Percentiles rank a stretch among this genome's conserved stretches.
Conservation (phyloP, 805 yeast genomes). For the Komagataella pseudopastoris region DNA sequence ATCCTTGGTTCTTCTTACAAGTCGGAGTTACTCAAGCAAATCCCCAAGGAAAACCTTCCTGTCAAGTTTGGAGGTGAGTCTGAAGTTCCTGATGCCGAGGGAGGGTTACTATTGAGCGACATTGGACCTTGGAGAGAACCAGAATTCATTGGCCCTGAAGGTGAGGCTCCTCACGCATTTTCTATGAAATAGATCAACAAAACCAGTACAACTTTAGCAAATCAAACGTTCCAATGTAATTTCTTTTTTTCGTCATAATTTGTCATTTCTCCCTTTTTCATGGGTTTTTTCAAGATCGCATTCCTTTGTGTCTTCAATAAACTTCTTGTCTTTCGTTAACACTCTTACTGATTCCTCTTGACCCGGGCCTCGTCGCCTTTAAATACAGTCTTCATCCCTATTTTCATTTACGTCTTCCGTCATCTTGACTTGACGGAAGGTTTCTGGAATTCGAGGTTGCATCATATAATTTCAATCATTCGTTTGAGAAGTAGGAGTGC, state of each 20-base stretch:
- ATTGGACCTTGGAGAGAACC: constrained; percentile 97
- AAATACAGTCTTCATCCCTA: not conserved
- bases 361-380: too few species aligned
- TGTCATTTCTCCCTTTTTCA: not conserved
- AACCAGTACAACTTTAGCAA: not conserved
- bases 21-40: constrained; percentile 77
- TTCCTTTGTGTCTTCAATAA: not conserved
- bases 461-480: not conserved
- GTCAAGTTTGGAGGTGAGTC: constrained; percentile 80
- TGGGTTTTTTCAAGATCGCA: not conserved
- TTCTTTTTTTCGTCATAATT: not conserved
- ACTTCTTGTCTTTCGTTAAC: not conserved
- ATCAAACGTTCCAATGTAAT: not conserved
- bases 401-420: not conserved
- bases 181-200: not conserved
- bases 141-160: constrained; percentile 85
- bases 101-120: constrained; percentile 80
- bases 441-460: not conserved
- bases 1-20: constrained; percentile 71
- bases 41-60: constrained; percentile 89
- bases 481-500: not conserved
- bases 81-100: constrained; percentile 47
- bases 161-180: constrained; percentile 69
- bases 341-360: not conserved
- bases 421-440: not conserved